Conservation (phyloP, 73 alveolate species). For the Tetrahymena thermophila region DNA sequence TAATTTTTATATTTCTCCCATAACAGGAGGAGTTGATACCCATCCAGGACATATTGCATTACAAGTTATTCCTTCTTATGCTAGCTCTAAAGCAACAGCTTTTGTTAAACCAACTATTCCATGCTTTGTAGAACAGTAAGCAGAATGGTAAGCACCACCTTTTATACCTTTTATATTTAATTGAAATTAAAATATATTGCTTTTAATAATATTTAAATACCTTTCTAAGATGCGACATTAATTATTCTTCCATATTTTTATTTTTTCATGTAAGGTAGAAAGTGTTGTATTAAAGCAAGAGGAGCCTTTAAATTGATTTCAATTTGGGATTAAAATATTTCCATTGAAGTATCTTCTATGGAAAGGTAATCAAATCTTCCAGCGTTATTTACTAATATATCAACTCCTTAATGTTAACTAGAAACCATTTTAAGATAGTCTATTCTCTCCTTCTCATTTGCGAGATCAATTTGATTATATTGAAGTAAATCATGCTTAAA, state of each 20-base stretch:
- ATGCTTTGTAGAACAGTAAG: conserved; percentile 45
- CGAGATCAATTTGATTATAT: neutral
- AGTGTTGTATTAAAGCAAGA: conserved; percentile 11
- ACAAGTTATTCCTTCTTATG: conserved; percentile 20
- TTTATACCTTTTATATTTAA: neutral
- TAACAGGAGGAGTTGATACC: conserved; percentile 33
- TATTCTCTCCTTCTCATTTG: neutral
- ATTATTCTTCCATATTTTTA: conserved; percentile 37
- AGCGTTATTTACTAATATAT: neutral
- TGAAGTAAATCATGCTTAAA: neutral
- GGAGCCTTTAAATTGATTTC: conserved; percentile 31
- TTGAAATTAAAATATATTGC: neutral
- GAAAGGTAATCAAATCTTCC: neutral
- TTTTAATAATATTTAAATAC: neutral
- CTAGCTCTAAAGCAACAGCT: conserved; percentile 37
- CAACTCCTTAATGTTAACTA: neutral
- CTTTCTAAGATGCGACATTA: conserved; percentile 36
- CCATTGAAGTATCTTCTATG: neutral
- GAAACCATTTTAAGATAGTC: neutral
- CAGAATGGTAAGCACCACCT: conserved; percentile 26
- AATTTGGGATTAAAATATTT: conserved; percentile 2
- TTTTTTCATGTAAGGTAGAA: conserved; percentile 27
- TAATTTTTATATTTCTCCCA: neutral
- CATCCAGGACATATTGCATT: conserved; percentile 53
- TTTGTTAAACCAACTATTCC: conserved; percentile 45